These are phyloP conservation scores for Agaricales sp. DNA, from an alignment of 1,284 basidiomycete genomes.

Conservation along the genomic window DNA sequence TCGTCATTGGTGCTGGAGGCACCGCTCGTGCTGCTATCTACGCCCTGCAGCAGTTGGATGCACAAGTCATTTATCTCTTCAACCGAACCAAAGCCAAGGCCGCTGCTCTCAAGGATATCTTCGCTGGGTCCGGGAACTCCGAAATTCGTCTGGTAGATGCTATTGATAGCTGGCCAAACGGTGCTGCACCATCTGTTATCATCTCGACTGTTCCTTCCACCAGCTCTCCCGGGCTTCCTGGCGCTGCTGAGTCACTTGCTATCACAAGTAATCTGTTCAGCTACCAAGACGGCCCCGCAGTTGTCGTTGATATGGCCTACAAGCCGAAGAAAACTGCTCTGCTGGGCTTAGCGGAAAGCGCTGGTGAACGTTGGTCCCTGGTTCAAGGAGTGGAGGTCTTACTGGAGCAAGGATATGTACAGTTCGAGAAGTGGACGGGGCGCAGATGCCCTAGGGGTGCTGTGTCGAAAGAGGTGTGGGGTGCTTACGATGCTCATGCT, in stretches of 20 bases:
- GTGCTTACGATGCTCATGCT: slow-evolving; percentile 26
- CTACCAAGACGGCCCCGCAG: slow-evolving; percentile 34
- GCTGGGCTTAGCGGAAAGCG: slow-evolving; percentile 40
- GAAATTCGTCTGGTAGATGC: slow-evolving; percentile 47
- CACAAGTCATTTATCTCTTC: slow-evolving; percentile 68
- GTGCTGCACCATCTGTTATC: slow-evolving; percentile 55
- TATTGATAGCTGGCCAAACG: slow-evolving; percentile 43
- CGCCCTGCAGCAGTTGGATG: slow-evolving; percentile 65
- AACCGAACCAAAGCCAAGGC: slow-evolving; percentile 78
- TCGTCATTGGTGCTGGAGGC: slow-evolving; percentile 90
- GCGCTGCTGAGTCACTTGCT: not conserved
- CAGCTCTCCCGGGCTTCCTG: slow-evolving; percentile 36
- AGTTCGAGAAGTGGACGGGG: slow-evolving; percentile 80
- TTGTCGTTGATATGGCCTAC: slow-evolving; percentile 91
- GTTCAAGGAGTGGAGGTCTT: slow-evolving; percentile 79
- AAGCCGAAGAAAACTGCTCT: slow-evolving; percentile 72
- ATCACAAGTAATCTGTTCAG: slow-evolving; percentile 28
- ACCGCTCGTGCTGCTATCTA: slow-evolving; percentile 90
- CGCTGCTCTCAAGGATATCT: slow-evolving; percentile 51
- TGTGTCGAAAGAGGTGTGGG: slow-evolving; percentile 40
- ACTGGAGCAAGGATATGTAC: slow-evolving; percentile 78
- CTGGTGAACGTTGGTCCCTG: slow-evolving; percentile 50
- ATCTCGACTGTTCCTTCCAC: slow-evolving; percentile 81
- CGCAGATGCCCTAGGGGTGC: slow-evolving; percentile 38
- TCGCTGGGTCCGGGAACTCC: slow-evolving; percentile 42